phyloP scores from a whole-genome alignment of 2,329 filamentous ascomycete species.

The Huntiella omanensis region DNA sequence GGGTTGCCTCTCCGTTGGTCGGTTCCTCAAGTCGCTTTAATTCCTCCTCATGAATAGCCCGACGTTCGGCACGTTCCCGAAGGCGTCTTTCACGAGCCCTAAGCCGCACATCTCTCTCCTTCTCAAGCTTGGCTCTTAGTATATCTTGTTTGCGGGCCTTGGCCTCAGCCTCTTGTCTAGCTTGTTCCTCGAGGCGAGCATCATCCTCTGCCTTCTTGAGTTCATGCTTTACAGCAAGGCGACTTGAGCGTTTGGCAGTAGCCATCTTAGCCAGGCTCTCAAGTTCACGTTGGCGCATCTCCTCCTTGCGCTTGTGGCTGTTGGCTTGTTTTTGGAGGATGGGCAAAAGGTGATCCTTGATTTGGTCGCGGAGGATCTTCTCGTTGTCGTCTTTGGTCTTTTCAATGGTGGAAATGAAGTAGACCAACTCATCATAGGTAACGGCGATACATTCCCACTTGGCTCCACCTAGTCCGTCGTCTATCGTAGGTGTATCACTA shows the following conservation, averaged over 20 bases:
- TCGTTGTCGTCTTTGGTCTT: constrained; percentile 73
- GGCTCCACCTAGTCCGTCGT: constrained; percentile 54
- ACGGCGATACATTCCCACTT: constrained; percentile 87
- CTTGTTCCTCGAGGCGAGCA: constrained; percentile 11
- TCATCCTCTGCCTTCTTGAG: constrained; percentile 9
- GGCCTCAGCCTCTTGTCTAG: constrained; percentile 35
- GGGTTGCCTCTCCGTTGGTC: constrained; percentile 1
- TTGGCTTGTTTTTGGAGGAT: constrained; percentile 65
- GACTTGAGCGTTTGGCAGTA: constrained; percentile 83
- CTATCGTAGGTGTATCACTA: constrained; percentile 19
- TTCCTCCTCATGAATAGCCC: constrained; percentile 69
- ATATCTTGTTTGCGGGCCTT: constrained; percentile 46
- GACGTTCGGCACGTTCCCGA: constrained; percentile 68
- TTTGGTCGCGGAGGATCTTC: constrained; percentile 50
- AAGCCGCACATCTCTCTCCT: constrained; percentile 61
- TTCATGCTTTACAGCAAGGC: constrained; percentile 43
- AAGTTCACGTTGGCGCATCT: constrained; percentile 56
- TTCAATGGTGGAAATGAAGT: constrained; percentile 50
- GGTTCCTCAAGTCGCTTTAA: constrained; percentile 47
- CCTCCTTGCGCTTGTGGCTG: constrained; percentile 50
- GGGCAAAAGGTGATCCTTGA: constrained; percentile 65
- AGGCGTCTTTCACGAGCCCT: constrained; percentile 72
- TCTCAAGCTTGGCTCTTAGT: constrained; percentile 37
- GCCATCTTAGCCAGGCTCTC: constrained; percentile 70
- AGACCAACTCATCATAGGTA: constrained; percentile 56